Conservation (phyloP, 2,329 filamentous ascomycete genomes). For the Calonectria ilicicola region DNA sequence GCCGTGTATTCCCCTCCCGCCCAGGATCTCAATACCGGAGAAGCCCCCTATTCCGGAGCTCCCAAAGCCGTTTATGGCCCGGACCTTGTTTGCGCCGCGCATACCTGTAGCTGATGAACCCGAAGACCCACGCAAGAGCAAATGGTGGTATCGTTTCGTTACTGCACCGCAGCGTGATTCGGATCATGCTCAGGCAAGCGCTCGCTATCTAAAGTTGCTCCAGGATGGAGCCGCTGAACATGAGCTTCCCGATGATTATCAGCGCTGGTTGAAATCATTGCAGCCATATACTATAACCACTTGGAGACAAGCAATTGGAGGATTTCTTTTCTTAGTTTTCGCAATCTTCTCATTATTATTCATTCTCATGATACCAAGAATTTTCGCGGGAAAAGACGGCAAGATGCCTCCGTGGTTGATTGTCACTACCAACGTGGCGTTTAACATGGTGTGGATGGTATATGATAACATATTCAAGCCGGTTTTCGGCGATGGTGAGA, state of each 20-base stretch:
- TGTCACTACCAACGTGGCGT: conserved; percentile 61
- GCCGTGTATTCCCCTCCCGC: conserved; percentile 78
- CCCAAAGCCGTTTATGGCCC: conserved; percentile 79
- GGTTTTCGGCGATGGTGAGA: conserved; percentile 89
- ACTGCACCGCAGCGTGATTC: conserved; percentile 66
- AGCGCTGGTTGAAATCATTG: conserved; percentile 76
- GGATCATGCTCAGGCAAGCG: conserved; percentile 83
- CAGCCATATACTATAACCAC: conserved; percentile 79
- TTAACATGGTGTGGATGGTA: conserved; percentile 59
- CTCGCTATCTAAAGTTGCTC: conserved; percentile 86
- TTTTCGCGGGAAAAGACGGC: conserved; percentile 76
- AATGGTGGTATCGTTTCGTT: conserved; percentile 62
- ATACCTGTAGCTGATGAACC: conserved; percentile 51
- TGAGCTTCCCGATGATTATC: conserved; percentile 82
- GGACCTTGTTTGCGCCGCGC: conserved; percentile 82
- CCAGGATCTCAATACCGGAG: conserved; percentile 71
- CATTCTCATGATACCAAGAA: conserved; percentile 54
- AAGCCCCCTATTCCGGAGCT: conserved; percentile 65
- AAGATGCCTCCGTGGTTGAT: conserved; percentile 76
- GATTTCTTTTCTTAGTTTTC: conserved; percentile 68
- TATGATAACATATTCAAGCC: conserved; percentile 64
- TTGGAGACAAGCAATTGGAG: conserved; percentile 73
- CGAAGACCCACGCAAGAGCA: conserved; percentile 48
- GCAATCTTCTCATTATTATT: conserved; percentile 69
- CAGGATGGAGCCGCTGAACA: conserved; percentile 84